A percentile compares a stretch with the other conserved stretches of the same genome.
Evolutionary conservation across 805 yeast genomes (phyloP).

Genomic region (Monosporozyma yasuniensis): DNA sequence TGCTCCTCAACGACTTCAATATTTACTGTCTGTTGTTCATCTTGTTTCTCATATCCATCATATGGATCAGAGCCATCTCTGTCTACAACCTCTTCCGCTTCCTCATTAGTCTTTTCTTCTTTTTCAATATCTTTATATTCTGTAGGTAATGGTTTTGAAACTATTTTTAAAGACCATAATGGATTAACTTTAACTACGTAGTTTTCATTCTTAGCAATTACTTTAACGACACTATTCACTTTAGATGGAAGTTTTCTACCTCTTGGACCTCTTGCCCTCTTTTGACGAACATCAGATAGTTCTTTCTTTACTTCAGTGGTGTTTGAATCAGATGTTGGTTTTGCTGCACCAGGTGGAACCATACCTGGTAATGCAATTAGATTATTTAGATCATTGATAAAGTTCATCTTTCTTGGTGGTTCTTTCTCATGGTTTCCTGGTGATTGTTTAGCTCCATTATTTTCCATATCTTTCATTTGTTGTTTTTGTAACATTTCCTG

Average conservation of each 20-base stretch:
- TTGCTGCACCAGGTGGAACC: slow-evolving; percentile 27
- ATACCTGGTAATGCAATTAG: slow-evolving; percentile 51
- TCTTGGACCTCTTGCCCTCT: slow-evolving; percentile 64
- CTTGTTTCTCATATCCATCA: neutral
- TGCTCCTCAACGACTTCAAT: too few species aligned
- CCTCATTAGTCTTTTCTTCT: neutral
- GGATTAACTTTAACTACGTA: slow-evolving; percentile 17
- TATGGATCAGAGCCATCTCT: neutral
- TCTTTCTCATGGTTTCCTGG: slow-evolving; percentile 28
- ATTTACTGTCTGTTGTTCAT: too few species aligned
- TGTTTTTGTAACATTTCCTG: slow-evolving; percentile 61
- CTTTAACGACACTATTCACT: slow-evolving; percentile 34
- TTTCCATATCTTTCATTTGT: slow-evolving; percentile 42
- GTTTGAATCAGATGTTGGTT: slow-evolving; percentile 9
- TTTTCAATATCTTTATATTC: neutral
- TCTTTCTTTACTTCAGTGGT: neutral
- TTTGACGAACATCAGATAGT: slow-evolving; percentile 13
- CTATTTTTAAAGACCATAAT: slow-evolving; percentile 13
- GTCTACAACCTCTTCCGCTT: neutral
- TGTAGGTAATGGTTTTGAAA: neutral
- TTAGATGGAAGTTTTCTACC: slow-evolving; percentile 58
- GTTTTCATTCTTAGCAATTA: slow-evolving; percentile 13
- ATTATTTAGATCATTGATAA: slow-evolving; percentile 53
- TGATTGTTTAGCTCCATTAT: slow-evolving; percentile 22
- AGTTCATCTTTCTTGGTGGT: slow-evolving; percentile 27